A percentile compares a stretch with the other conserved stretches of the same genome.
phyloP scores from a whole-genome alignment of 306 rosid species.

The Ziziphus jujuba region DNA sequence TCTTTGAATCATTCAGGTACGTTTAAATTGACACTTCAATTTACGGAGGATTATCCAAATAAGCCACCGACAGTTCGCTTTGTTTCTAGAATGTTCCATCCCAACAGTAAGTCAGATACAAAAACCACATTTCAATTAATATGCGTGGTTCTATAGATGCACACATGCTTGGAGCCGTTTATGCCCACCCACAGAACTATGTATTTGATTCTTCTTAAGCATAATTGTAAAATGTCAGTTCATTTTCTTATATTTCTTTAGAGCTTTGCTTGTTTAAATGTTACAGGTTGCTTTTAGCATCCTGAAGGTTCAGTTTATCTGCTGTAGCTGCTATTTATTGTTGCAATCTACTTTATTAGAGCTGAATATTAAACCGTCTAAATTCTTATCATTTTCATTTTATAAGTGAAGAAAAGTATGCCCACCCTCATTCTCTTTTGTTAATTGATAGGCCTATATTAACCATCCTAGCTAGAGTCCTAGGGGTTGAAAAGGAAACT shows the following conservation, averaged over 20 bases:
- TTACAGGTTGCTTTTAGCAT: not conserved
- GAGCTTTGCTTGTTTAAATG: not conserved
- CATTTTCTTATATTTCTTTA: not conserved
- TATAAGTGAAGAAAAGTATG: not conserved
- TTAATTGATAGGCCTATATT: not conserved
- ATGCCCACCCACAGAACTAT: no score
- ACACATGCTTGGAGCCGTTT: not conserved
- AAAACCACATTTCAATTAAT: not conserved
- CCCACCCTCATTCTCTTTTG: not conserved
- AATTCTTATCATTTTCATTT: no score
- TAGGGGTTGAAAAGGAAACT: not conserved
- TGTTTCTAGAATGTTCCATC: conserved; percentile 98
- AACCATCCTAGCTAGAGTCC: not conserved
- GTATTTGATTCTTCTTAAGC: no score
- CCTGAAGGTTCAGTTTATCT: no score
- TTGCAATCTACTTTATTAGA: not conserved
- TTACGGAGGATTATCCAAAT: conserved; percentile 92
- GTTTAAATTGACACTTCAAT: conserved; percentile 92
- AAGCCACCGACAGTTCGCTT: conserved; percentile 95
- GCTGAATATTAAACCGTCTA: not conserved
- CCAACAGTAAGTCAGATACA: conserved; percentile 70
- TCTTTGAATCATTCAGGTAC: conserved; percentile 63
- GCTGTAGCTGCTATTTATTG: not conserved
- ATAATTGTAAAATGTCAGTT: not conserved
- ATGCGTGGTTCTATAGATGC: not conserved